Conservation (phyloP, 2,329 filamentous ascomycete species). For the Nothophaeocryptopus gaeumannii region DNA sequence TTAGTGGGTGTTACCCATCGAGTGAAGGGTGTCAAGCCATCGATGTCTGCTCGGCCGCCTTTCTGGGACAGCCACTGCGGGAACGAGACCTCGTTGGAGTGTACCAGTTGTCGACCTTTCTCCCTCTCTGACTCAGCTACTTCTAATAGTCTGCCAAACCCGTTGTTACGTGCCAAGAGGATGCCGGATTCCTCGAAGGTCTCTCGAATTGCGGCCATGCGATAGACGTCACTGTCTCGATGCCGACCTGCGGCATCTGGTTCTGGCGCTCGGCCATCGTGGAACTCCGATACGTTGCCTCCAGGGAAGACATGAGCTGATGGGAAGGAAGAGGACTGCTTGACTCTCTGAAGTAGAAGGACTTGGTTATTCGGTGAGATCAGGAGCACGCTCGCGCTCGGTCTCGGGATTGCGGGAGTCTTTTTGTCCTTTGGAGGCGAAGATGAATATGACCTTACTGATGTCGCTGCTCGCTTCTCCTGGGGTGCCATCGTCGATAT, state of each 20-base stretch:
- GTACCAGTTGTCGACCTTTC: constrained; percentile 64
- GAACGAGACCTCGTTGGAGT: constrained; percentile 65
- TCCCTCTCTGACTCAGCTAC: constrained; percentile 61
- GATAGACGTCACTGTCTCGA: constrained; percentile 68
- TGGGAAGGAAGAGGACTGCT: constrained; percentile 78
- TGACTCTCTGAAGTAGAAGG: constrained; percentile 80
- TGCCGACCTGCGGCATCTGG: constrained; percentile 58
- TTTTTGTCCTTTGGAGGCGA: constrained; percentile 34
- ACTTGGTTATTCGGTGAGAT: constrained; percentile 85
- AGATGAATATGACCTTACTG: constrained; percentile 12
- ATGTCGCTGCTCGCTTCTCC: constrained; percentile 14
- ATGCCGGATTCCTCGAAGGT: constrained; percentile 95
- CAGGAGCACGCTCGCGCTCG: constrained; percentile 73
- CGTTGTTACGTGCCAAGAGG: constrained; percentile 61
- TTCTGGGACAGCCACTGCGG: constrained; percentile 59
- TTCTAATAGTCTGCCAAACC: constrained; percentile 57
- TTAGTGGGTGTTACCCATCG: constrained; percentile 83
- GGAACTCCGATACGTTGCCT: constrained; percentile 72
- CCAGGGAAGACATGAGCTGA: constrained; percentile 95
- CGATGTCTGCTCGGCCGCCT: constrained; percentile 63
- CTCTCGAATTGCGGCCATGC: constrained; percentile 82
- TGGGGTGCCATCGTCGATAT: constrained; percentile 6
- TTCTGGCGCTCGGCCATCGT: constrained; percentile 65
- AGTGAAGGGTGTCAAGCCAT: constrained; percentile 75
- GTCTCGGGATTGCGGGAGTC: constrained; percentile 51